phyloP scores from a whole-genome alignment of 1,284 basidiomycete genomes.

The Boletus smithii region DNA sequence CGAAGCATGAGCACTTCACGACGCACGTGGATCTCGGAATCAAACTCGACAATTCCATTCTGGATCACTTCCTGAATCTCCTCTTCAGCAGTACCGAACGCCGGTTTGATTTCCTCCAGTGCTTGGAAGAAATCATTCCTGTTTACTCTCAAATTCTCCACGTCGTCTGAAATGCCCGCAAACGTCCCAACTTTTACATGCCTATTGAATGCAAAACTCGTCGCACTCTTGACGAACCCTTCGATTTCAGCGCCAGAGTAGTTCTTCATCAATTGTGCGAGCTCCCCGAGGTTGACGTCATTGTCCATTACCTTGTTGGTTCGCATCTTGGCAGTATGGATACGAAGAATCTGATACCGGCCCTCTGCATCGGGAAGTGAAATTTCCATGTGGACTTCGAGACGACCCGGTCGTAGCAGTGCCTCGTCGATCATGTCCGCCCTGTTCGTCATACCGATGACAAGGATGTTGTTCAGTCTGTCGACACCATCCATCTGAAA shows the following conservation, averaged over 20 bases:
- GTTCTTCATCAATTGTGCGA: constrained; percentile 90
- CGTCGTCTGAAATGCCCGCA: constrained; percentile 93
- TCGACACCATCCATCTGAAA: constrained; percentile 97
- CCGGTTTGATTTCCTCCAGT: constrained; percentile 93
- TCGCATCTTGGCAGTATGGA: constrained; percentile 96
- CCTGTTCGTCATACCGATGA: constrained; percentile 99
- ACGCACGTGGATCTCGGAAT: constrained; percentile 69
- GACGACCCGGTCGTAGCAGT: constrained; percentile 92
- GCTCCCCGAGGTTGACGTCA: constrained; percentile 84
- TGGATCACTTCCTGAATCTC: constrained; percentile 92
- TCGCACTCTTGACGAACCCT: constrained; percentile 96
- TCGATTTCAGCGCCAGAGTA: constrained; percentile 97
- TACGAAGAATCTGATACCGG: constrained; percentile 90
- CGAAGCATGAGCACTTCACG: background rate
- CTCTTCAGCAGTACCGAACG: constrained; percentile 97
- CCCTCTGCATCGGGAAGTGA: constrained; percentile 94
- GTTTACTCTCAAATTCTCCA: constrained; percentile 91
- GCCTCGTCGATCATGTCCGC: constrained; percentile 99
- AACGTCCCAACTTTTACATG: constrained; percentile 98
- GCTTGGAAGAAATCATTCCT: constrained; percentile 88
- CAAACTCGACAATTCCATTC: constrained; percentile 96
- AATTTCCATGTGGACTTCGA: constrained; percentile 99
- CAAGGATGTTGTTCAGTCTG: constrained; percentile 97
- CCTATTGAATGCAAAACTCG: constrained; percentile 96
- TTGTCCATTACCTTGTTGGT: constrained; percentile 86